A percentile compares a stretch with the other conserved stretches of the same genome.
Conservation (phyloP, 768 basidiomycete genomes). For the Fibroporia radiculosa region DNA sequence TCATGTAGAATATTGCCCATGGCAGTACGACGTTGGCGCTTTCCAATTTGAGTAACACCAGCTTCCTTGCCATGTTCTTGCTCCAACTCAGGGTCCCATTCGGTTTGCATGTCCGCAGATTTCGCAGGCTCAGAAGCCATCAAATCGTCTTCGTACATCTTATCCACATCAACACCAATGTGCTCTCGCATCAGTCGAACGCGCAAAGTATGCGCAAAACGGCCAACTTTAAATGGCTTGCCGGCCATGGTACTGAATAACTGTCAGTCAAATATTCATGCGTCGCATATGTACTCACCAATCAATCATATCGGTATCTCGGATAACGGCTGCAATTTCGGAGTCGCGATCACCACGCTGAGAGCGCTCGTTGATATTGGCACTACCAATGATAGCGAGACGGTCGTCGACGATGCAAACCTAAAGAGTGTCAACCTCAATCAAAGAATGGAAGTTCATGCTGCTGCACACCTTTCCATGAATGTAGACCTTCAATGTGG, state of each 20-base stretch:
- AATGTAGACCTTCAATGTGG: slow-evolving; percentile 62
- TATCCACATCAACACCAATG: slow-evolving; percentile 90
- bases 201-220: slow-evolving; percentile 92
- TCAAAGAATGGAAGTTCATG: neutral
- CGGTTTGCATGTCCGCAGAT: slow-evolving; percentile 42
- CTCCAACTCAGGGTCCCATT: slow-evolving; percentile 71
- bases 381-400: slow-evolving; percentile 88
- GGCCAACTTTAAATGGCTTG: slow-evolving; percentile 88
- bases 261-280: neutral
- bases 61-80: slow-evolving; percentile 42
- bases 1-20: slow-evolving; percentile 25
- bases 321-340: slow-evolving; percentile 85
- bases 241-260: slow-evolving; percentile 80
- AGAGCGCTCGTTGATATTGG: slow-evolving; percentile 97
- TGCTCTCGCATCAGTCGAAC: slow-evolving; percentile 96
- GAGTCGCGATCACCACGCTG: slow-evolving; percentile 96
- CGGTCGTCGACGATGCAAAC: slow-evolving; percentile 89
- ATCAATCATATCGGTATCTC: slow-evolving; percentile 96
- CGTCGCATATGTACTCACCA: slow-evolving; percentile 40
- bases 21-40: slow-evolving; percentile 15
- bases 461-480: slow-evolving; percentile 57
- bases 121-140: slow-evolving; percentile 45
- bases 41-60: slow-evolving; percentile 26
- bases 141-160: slow-evolving; percentile 68
- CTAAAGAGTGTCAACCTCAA: slow-evolving; percentile 9